Conservation (phyloP, 2,329 filamentous ascomycete genomes). For the Microcyclosporella mali region DNA sequence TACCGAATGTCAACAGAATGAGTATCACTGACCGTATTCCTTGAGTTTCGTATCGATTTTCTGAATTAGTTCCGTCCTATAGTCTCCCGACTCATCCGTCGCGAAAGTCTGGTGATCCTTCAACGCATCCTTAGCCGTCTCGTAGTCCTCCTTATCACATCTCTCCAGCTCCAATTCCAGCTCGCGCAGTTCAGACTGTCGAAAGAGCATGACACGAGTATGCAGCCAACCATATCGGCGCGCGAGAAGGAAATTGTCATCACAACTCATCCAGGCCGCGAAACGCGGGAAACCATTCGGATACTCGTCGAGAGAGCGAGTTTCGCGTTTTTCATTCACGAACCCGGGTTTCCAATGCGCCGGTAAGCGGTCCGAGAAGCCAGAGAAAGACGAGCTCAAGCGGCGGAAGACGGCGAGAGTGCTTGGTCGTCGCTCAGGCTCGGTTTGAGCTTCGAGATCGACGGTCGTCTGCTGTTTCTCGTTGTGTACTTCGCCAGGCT, state of each 20-base stretch:
- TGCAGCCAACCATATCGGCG: conserved; percentile 36
- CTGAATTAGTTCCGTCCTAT: conserved; percentile 17
- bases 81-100: conserved; percentile 7
- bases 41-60: conserved; percentile 18
- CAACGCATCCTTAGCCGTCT: conserved; percentile 3
- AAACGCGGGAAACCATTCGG: conserved; percentile 36
- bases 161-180: conserved; percentile 34
- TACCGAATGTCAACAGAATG: not conserved
- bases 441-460: not conserved
- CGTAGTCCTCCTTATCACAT: conserved; percentile 16
- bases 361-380: conserved; percentile 2
- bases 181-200: conserved; percentile 34
- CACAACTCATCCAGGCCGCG: conserved; percentile 35
- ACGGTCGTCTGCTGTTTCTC: not conserved
- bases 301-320: conserved; percentile 30
- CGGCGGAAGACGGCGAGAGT: not conserved
- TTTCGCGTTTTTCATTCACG: conserved; percentile 6
- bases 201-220: conserved; percentile 33
- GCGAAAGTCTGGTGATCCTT: conserved; percentile 13
- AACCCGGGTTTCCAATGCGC: conserved; percentile 6
- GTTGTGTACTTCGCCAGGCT: too few species aligned
- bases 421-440: not conserved
- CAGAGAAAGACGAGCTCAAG: not conserved
- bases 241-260: conserved; percentile 36
- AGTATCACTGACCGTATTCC: conserved; percentile 14